Base-by-base conservation (phyloP, 192 early-diverging fungal species). In the Backusella tuberculispora region DNA sequence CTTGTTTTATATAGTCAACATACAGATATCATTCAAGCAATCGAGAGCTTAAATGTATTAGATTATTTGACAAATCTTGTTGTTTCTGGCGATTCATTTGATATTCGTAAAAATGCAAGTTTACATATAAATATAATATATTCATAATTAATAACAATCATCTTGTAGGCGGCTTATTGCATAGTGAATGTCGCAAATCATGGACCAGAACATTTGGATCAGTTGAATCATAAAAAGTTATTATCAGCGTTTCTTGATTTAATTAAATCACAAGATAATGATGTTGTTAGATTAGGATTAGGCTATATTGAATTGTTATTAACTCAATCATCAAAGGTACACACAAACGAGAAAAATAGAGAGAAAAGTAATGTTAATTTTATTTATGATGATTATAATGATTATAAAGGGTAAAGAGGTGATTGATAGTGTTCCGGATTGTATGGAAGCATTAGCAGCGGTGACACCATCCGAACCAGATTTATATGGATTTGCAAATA, bases 91-190 rank as follows among this genome's bases (percentile, higher is more conserved):
- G 82, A 84, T 44, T 83, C 83, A 66, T 93, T 88, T 81, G 92
- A 93, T 64, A 86, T 91, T 63, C 85, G 89, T 60, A 89, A 91
- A 75, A 89, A 85, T 82, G 87, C 84, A 81, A 47, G 42, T 50
- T 24, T 26, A 26, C 26, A 17, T 3, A 29, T 14, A 65, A 43
- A 8, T 13, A 44, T 48, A 14, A 14, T 17, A 4, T 0, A 8
- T 10, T 19, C 14, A 24, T 15, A 17, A n/a, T 69, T 69, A 14
- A 37, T 63, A 4, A 43, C 19, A 8, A 15, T 37, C 13, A 19
- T 34, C 6, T 42, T 67, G n/a, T 78, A 78, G 76, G 76, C 76
- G 24, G 71, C 71, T 37, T 48, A 60, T 29, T 78, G 76, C 46
- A 26, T 78, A 15, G 19, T 78, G 19, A 72, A 78, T 60, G 44